These are phyloP conservation scores for Avena insularis DNA, from an alignment of 176 grass and related monocot species.

Conservation along the genomic window DNA sequence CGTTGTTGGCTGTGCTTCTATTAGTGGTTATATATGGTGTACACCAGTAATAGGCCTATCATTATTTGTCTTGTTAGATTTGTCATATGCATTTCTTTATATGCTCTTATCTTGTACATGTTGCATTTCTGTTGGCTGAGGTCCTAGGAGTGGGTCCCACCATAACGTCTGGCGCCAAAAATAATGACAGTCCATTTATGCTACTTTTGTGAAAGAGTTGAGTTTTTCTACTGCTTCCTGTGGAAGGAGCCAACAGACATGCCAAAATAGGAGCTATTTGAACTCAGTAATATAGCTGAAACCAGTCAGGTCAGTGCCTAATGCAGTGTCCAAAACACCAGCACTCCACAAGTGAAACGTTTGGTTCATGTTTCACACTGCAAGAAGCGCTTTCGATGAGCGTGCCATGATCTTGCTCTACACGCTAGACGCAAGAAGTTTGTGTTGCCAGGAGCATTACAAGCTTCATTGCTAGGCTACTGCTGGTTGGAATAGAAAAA, in stretches of 20 bases:
- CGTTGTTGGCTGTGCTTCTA: background rate
- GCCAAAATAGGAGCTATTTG: conserved; percentile 1
- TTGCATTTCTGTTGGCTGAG: conserved; percentile 4
- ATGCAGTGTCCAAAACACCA: background rate
- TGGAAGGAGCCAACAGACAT: background rate
- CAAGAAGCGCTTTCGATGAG: background rate
- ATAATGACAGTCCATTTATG: background rate
- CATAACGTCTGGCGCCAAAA: background rate
- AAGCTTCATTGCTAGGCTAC: background rate
- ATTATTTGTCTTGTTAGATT: background rate
- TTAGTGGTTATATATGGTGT: conserved; percentile 1
- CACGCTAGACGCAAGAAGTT: background rate
- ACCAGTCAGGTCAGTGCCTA: background rate
- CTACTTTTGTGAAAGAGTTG: background rate
- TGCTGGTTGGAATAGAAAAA: background rate
- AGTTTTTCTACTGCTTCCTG: background rate
- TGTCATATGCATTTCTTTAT: conserved; percentile 17
- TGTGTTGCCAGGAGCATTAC: background rate
- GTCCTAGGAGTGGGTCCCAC: conserved; percentile 5
- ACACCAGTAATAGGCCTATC: conserved; percentile 26
- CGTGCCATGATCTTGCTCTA: conserved; percentile 17
- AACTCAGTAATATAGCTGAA: conserved; percentile 11
- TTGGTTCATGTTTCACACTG: conserved; percentile 6
- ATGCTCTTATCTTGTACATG: conserved; percentile 6
- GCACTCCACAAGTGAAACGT: background rate